These are phyloP conservation scores for Candida broadrunensis DNA, from an alignment of 805 yeast species.

Conservation along the genomic window DNA sequence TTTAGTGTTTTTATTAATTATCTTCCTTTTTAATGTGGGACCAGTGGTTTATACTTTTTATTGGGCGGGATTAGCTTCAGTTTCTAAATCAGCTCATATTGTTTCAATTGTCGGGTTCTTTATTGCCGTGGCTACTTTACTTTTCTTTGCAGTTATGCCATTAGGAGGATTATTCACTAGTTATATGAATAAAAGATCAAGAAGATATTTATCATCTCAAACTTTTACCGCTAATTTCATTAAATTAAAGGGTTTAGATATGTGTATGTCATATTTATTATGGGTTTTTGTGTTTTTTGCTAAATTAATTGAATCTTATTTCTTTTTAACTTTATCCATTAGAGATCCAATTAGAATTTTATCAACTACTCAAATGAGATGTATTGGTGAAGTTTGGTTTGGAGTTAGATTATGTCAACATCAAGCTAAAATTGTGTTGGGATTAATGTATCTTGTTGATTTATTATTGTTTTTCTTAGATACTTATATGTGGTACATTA, in stretches of 20 bases:
- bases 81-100: slow-evolving; percentile 70
- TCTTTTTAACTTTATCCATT: slow-evolving; percentile 80
- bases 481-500: slow-evolving; percentile 98
- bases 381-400: slow-evolving; percentile 94
- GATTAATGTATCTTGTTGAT: slow-evolving; percentile 91
- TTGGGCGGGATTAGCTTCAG: slow-evolving; percentile 64
- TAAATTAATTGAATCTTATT: slow-evolving; percentile 87
- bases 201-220: slow-evolving; percentile 90
- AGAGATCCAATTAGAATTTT: slow-evolving; percentile 94
- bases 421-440: slow-evolving; percentile 86
- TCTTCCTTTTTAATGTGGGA: slow-evolving; percentile 72
- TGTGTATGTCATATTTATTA: slow-evolving; percentile 92
- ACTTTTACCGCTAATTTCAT: slow-evolving; percentile 92
- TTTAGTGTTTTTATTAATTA: slow-evolving; percentile 65
- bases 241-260: slow-evolving; percentile 78
- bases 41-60: slow-evolving; percentile 85
- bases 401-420: slow-evolving; percentile 70
- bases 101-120: slow-evolving; percentile 87
- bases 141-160: slow-evolving; percentile 93
- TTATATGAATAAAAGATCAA: slow-evolving; percentile 79
- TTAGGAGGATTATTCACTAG: slow-evolving; percentile 94
- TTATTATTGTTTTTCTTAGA: slow-evolving; percentile 95
- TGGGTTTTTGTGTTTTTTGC: slow-evolving; percentile 91
- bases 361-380: slow-evolving; percentile 84
- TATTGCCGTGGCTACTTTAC: slow-evolving; percentile 76